Evolutionary conservation across 768 basidiomycete genomes (phyloP).

Genomic region (Pleurotus platypus): DNA sequence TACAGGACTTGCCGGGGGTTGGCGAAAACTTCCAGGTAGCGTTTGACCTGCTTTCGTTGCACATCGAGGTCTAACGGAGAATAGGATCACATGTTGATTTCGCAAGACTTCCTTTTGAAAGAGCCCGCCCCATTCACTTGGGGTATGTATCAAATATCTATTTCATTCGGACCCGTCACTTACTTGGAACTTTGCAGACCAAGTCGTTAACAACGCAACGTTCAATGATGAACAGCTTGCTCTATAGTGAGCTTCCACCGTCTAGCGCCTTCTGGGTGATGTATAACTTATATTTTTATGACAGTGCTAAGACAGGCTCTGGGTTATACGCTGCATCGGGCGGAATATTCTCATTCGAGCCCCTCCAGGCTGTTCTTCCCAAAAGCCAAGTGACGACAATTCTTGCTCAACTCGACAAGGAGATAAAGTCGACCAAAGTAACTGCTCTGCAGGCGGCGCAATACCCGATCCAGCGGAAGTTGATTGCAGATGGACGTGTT

Average conservation of each 20-base stretch:
- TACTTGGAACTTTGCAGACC: neutral
- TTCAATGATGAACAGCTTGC: neutral
- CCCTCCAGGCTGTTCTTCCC: neutral
- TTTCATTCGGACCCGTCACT: neutral
- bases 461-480: neutral
- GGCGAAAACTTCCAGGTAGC: slow-evolving; percentile 30
- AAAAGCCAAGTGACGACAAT: neutral
- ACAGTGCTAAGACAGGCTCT: neutral
- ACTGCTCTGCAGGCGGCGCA: neutral
- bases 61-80: neutral
- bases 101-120: neutral
- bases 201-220: neutral
- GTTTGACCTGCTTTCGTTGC: too few species aligned
- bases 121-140: neutral
- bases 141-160: neutral
- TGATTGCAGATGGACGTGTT: neutral
- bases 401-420: neutral
- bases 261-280: too few species aligned
- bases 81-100: neutral
- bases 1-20: slow-evolving; percentile 36
- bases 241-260: neutral
- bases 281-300: neutral
- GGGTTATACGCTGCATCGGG: neutral
- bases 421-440: neutral
- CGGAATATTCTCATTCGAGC: neutral